Evolutionary conservation across 257 asterid species (phyloP).

Genomic region (Nemophila menziesii): DNA sequence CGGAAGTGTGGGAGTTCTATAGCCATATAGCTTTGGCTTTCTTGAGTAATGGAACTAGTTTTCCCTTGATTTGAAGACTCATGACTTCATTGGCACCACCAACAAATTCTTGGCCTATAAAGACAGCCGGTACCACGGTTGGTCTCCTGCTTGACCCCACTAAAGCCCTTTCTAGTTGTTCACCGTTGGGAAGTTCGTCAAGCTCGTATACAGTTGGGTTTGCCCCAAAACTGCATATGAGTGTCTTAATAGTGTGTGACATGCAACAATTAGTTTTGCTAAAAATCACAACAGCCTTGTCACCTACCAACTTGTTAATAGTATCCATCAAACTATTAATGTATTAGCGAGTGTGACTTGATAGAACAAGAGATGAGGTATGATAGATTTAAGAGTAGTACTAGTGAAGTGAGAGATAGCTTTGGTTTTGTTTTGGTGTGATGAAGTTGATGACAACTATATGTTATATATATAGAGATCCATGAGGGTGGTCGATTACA

Average conservation of each 20-base stretch:
- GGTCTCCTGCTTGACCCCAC: slow-evolving; percentile 20
- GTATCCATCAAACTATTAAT: slow-evolving; percentile 28
- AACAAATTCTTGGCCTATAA: slow-evolving; percentile 43
- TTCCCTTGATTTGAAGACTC: slow-evolving; percentile 65
- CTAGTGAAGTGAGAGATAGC: too few species aligned
- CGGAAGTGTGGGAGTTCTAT: slow-evolving; percentile 10
- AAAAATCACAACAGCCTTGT: slow-evolving; percentile 67
- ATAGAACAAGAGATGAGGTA: too few species aligned
- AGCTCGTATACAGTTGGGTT: slow-evolving; percentile 47
- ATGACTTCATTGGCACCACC: slow-evolving; percentile 70
- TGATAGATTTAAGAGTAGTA: too few species aligned
- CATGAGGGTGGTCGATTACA: too few species aligned
- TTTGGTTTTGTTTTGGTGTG: neutral
- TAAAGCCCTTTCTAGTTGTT: slow-evolving; percentile 45
- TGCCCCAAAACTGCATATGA: slow-evolving; percentile 60
- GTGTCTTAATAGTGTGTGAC: slow-evolving; percentile 50
- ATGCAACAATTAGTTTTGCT: slow-evolving; percentile 65
- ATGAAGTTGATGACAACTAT: neutral
- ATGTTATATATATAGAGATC: neutral
- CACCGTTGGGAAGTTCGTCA: slow-evolving; percentile 50
- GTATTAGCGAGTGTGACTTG: too few species aligned
- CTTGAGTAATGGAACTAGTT: slow-evolving; percentile 53
- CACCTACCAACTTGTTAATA: slow-evolving; percentile 34
- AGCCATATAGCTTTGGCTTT: slow-evolving; percentile 77
- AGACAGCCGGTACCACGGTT: slow-evolving; percentile 53